Conservation (phyloP, 164 flowering plant species). For the Nymphaea colorata region DNA sequence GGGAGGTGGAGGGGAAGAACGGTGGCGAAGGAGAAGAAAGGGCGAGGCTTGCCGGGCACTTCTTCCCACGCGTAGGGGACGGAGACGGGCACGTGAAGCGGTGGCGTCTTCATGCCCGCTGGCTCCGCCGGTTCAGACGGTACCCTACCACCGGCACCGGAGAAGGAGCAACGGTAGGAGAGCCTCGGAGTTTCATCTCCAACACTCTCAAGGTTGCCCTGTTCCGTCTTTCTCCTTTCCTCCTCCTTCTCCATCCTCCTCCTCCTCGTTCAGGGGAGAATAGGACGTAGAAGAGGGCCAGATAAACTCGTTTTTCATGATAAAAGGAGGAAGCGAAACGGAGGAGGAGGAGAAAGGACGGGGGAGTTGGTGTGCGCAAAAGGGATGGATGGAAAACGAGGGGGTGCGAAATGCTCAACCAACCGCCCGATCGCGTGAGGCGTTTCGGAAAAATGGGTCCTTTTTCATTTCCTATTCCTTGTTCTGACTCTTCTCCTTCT, state of each 20-base stretch:
- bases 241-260: neutral
- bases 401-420: neutral
- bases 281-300: no score
- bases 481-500: no score
- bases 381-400: neutral
- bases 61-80: neutral
- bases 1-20: neutral
- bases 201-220: neutral
- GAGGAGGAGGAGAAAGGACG: neutral
- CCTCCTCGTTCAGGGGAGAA: no score
- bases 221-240: neutral
- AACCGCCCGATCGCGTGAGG: neutral
- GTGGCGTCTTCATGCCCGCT: neutral
- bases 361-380: no score
- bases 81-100: neutral
- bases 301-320: no score
- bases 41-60: neutral
- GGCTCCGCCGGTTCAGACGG: neutral
- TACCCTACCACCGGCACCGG: neutral
- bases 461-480: no score
- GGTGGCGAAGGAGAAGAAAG: neutral
- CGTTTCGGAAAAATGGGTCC: no score
- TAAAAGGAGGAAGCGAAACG: neutral
- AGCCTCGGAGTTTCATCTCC: neutral
- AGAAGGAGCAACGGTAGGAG: neutral